These are phyloP conservation scores for Neocatenulostroma microsporum DNA, from an alignment of 2,329 filamentous ascomycete genomes.

Conservation along the genomic window DNA sequence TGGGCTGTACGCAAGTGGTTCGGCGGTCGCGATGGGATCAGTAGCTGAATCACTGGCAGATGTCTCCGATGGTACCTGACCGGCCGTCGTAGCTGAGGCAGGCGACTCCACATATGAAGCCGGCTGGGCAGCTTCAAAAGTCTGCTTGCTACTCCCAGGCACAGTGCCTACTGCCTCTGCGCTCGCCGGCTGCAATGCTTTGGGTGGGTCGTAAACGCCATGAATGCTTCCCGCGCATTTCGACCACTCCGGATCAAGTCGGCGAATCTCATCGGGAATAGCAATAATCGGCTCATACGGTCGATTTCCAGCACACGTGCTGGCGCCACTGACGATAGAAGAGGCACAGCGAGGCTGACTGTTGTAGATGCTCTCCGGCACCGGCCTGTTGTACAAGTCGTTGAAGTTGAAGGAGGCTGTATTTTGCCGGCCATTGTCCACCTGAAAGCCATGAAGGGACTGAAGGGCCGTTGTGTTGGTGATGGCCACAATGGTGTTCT, in stretches of 20 bases:
- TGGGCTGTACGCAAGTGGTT: too few relatives aligned
- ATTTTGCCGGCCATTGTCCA: too few relatives aligned
- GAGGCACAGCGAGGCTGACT: neutral
- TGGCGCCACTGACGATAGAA: neutral
- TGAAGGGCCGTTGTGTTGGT: too few relatives aligned
- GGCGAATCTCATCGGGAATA: neutral
- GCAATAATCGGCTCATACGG: neutral
- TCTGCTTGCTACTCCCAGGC: too few relatives aligned
- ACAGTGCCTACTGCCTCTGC: neutral
- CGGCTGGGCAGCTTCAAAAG: too few relatives aligned
- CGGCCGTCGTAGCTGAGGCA: too few relatives aligned
- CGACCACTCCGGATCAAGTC: neutral
- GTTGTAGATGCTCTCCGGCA: neutral
- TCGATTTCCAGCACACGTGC: neutral
- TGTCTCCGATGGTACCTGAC: too few relatives aligned
- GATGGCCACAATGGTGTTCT: conserved; percentile 14
- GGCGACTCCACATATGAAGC: too few relatives aligned
- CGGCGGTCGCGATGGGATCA: too few relatives aligned
- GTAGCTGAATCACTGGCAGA: too few relatives aligned
- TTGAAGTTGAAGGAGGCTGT: neutral
- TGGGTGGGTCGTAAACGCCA: neutral
- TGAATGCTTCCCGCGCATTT: neutral
- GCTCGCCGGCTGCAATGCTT: neutral
- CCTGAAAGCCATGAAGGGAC: too few relatives aligned
- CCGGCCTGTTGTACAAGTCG: neutral